phyloP scores from a whole-genome alignment of 441 rosid species.

The Bocquillonia castaneifolia region DNA sequence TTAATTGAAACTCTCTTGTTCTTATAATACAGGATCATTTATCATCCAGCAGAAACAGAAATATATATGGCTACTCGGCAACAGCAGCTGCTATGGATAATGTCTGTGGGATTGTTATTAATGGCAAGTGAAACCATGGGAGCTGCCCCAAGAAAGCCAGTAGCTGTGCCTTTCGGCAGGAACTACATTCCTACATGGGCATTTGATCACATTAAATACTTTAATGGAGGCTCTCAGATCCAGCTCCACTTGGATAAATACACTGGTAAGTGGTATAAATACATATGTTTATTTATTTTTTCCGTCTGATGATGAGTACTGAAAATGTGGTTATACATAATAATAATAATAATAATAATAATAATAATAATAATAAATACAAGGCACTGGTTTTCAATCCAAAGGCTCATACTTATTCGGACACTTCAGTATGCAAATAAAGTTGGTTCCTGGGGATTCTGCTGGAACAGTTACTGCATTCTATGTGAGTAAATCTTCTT shows the following conservation, averaged over 20 bases:
- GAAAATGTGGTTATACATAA: too few species aligned
- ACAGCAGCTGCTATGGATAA: conserved; percentile 28
- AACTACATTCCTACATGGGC: conserved; percentile 83
- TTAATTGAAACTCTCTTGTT: too few species aligned
- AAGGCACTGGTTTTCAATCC: conserved; percentile 80
- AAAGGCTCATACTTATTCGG: conserved; percentile 77
- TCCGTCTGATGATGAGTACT: too few species aligned
- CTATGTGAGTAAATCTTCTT: conserved; percentile 38
- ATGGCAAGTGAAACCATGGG: conserved; percentile 38
- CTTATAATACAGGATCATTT: too few species aligned
- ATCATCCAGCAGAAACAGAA: too few species aligned
- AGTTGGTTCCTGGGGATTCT: conserved; percentile 76
- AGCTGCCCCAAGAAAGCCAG: conserved; percentile 43
- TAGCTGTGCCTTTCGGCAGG: conserved; percentile 57
- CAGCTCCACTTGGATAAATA: conserved; percentile 64
- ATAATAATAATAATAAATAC: not conserved
- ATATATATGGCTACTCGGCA: too few species aligned
- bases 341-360: too few species aligned
- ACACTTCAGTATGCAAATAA: conserved; percentile 77
- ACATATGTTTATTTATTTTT: not conserved
- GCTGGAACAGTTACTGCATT: conserved; percentile 88
- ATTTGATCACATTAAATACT: conserved; percentile 75
- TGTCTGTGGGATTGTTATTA: conserved; percentile 39
- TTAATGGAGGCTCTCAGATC: conserved; percentile 56
- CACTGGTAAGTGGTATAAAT: conserved; percentile 40